Conservation (phyloP, 1,139 yeast genomes). For the Yamadazyma spencermartinsiae region DNA sequence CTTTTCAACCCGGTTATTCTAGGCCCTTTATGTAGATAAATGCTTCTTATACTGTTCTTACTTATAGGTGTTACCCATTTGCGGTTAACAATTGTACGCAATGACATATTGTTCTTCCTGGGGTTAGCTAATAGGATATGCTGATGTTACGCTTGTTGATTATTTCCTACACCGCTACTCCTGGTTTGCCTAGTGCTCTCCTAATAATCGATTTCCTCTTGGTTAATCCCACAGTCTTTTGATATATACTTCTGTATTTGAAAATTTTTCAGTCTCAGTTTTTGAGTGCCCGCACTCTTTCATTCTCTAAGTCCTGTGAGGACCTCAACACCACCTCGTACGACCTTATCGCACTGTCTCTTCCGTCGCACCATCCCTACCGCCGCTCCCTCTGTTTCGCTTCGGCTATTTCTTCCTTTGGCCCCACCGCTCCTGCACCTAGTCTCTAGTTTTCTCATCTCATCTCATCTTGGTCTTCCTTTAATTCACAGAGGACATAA, state of each 20-base stretch:
- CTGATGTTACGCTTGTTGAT: background rate
- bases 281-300: background rate
- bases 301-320: background rate
- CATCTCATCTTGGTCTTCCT: constrained; percentile 3
- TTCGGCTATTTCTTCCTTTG: too few species aligned
- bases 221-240: background rate
- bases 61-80: background rate
- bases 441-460: background rate
- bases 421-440: background rate
- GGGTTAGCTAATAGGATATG: background rate
- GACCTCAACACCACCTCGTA: too few species aligned
- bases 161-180: background rate
- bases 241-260: too few species aligned
- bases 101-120: background rate
- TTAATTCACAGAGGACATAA: too few species aligned
- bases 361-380: too few species aligned
- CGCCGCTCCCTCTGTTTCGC: too few species aligned
- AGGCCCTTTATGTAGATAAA: constrained; percentile 54
- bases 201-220: too few species aligned
- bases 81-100: background rate
- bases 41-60: constrained; percentile 15
- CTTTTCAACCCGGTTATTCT: constrained; percentile 74
- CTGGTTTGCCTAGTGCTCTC: too few species aligned
- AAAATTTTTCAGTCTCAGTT: background rate
- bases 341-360: too few species aligned